Evolutionary conservation across 2,329 filamentous ascomycete genomes (phyloP).

Genomic region (Talaromyces sp.): DNA sequence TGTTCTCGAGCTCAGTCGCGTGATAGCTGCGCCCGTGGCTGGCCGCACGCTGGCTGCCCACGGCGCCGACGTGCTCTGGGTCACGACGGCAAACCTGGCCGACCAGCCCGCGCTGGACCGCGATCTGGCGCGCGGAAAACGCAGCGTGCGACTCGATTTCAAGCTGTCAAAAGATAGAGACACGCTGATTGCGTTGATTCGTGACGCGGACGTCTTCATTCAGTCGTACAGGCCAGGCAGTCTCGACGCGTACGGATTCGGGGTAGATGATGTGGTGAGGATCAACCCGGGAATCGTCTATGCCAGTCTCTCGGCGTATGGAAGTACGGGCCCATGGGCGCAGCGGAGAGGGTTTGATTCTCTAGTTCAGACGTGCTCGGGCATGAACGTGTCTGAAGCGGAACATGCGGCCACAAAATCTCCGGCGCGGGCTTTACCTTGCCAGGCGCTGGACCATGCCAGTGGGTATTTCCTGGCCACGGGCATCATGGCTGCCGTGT

Average conservation of each 20-base stretch:
- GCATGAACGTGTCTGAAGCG: slow-evolving; percentile 53
- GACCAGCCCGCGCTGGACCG: slow-evolving; percentile 30
- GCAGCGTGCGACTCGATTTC: slow-evolving; percentile 33
- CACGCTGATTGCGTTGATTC: slow-evolving; percentile 25
- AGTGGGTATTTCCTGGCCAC: slow-evolving; percentile 52
- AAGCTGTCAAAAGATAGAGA: slow-evolving; percentile 16
- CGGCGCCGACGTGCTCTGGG: slow-evolving; percentile 38
- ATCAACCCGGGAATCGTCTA: slow-evolving; percentile 43
- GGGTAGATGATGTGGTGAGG: slow-evolving; percentile 30
- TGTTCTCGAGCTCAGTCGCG: slow-evolving; percentile 32
- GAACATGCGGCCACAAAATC: slow-evolving; percentile 37
- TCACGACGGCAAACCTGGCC: slow-evolving; percentile 30
- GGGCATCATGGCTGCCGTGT: slow-evolving; percentile 49
- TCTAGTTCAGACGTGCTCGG: slow-evolving; percentile 51
- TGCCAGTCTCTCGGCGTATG: slow-evolving; percentile 52
- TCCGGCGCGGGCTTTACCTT: slow-evolving; percentile 42
- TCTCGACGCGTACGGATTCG: slow-evolving; percentile 41
- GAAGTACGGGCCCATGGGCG: slow-evolving; percentile 43
- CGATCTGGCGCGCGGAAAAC: slow-evolving; percentile 33
- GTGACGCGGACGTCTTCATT: slow-evolving; percentile 38
- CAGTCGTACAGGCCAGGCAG: slow-evolving; percentile 46
- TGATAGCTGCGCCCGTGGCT: slow-evolving; percentile 34
- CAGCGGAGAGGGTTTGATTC: slow-evolving; percentile 51
- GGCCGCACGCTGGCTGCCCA: slow-evolving; percentile 35
- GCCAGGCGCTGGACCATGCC: slow-evolving; percentile 54